Evolutionary conservation across 176 grass and related monocot species (phyloP).

Genomic region (Carex myosuroides): DNA sequence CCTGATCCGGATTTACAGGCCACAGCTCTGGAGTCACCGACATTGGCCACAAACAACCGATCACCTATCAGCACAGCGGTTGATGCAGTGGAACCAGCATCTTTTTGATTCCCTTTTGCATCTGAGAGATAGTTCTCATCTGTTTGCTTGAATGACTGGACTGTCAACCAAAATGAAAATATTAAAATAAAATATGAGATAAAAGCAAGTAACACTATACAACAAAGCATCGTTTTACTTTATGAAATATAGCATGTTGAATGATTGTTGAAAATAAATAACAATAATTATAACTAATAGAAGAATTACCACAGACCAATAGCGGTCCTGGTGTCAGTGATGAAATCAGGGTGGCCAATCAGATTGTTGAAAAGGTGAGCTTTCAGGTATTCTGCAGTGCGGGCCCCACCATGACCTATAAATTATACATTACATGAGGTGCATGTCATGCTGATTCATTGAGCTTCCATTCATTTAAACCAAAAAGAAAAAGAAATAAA

Average conservation of each 20-base stretch:
- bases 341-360: slow-evolving; percentile 31
- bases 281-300: not conserved
- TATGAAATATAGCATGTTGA: not conserved
- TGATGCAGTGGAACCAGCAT: slow-evolving; percentile 40
- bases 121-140: slow-evolving; percentile 28
- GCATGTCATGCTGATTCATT: not conserved
- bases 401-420: slow-evolving; percentile 35
- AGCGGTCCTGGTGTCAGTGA: slow-evolving; percentile 31
- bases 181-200: slow-evolving; percentile 8
- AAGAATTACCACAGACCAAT: slow-evolving; percentile 43
- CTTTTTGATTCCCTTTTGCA: slow-evolving; percentile 25
- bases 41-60: slow-evolving; percentile 34
- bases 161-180: slow-evolving; percentile 26
- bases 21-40: slow-evolving; percentile 39
- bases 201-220: not conserved
- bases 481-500: not conserved
- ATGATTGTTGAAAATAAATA: not conserved
- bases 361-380: slow-evolving; percentile 35
- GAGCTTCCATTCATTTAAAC: not conserved
- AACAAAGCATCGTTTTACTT: not conserved
- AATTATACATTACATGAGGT: slow-evolving; percentile 8
- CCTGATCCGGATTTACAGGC: slow-evolving; percentile 32
- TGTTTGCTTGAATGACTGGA: slow-evolving; percentile 33
- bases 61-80: slow-evolving; percentile 32
- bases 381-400: slow-evolving; percentile 36